phyloP scores from a whole-genome alignment of 1,284 basidiomycete genomes.

The Rhizoctonia solani region DNA sequence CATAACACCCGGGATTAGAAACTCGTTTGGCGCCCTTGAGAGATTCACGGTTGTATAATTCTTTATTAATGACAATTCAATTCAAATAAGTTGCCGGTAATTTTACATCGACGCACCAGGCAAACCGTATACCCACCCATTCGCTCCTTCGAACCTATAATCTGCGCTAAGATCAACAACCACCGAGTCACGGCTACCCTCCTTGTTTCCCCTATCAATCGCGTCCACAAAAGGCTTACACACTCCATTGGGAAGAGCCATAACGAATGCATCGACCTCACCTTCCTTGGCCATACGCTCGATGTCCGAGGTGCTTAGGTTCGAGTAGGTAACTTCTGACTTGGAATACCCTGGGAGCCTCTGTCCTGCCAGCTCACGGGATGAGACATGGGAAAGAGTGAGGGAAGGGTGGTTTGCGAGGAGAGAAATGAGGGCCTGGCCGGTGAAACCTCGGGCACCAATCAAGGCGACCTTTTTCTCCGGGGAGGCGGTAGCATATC shows the following conservation, averaged over 20 bases:
- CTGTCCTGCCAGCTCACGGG: slow-evolving; percentile 88
- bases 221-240: slow-evolving; percentile 98
- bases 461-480: slow-evolving; percentile 92
- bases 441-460: slow-evolving; percentile 95
- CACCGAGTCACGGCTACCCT: slow-evolving; percentile 65
- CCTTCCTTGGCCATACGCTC: slow-evolving; percentile 84
- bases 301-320: slow-evolving; percentile 77
- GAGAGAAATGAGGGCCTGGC: slow-evolving; percentile 86
- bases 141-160: slow-evolving; percentile 80
- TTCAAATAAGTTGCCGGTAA: slow-evolving; percentile 39
- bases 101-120: slow-evolving; percentile 75
- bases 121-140: slow-evolving; percentile 95
- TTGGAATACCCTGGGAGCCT: slow-evolving; percentile 85
- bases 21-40: slow-evolving; percentile 80
- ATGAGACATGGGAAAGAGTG: slow-evolving; percentile 92
- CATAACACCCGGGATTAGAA: slow-evolving; percentile 97
- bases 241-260: slow-evolving; percentile 96
- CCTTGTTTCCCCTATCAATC: slow-evolving; percentile 72
- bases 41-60: slow-evolving; percentile 80
- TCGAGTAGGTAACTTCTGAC: slow-evolving; percentile 72
- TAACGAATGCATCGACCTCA: slow-evolving; percentile 94
- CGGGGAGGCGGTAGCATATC: slow-evolving; percentile 58
- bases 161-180: slow-evolving; percentile 95
- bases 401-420: slow-evolving; percentile 87
- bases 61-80: slow-evolving; percentile 52